phyloP scores from a whole-genome alignment of 495 filamentous ascomycete species.

The Lasiosphaeria hispida region DNA sequence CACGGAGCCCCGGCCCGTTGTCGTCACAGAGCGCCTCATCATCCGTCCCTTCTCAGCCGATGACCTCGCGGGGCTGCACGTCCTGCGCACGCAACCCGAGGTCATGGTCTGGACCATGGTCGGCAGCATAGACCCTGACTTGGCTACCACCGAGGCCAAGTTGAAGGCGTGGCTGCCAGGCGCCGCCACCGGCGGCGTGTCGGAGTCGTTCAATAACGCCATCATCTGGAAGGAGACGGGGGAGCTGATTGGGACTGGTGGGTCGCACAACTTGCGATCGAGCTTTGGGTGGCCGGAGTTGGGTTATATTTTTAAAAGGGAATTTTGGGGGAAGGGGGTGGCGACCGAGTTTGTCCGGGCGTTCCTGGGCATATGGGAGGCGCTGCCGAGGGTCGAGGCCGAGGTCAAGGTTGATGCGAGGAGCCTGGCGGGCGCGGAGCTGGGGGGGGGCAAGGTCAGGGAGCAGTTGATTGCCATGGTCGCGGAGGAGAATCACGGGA shows the following conservation, averaged over 20 bases:
- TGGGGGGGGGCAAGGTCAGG: conserved; percentile 11
- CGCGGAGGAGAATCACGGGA: conserved; percentile 29
- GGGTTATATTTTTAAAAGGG: conserved; percentile 46
- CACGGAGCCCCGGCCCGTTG: conserved; percentile 19
- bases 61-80: conserved; percentile 40
- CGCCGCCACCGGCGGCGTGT: conserved; percentile 17
- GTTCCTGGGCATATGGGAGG: conserved; percentile 37
- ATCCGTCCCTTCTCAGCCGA: conserved; percentile 37
- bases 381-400: conserved; percentile 36
- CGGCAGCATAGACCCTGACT: conserved; percentile 35
- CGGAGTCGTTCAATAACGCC: conserved; percentile 36
- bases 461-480: conserved; percentile 37
- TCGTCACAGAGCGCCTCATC: conserved; percentile 45
- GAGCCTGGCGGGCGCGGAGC: conserved; percentile 22
- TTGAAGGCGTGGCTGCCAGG: conserved; percentile 34
- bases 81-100: conserved; percentile 47
- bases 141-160: conserved; percentile 32
- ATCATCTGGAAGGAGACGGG: conserved; percentile 37
- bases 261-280: conserved; percentile 22
- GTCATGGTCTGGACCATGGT: conserved; percentile 47
- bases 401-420: conserved; percentile 28
- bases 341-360: conserved; percentile 47
- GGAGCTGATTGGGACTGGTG: conserved; percentile 42
- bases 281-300: conserved; percentile 46
- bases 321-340: conserved; percentile 46